These are phyloP conservation scores for Rauvolfia tetraphylla DNA, from an alignment of 257 asterid genomes.

Conservation along the genomic window DNA sequence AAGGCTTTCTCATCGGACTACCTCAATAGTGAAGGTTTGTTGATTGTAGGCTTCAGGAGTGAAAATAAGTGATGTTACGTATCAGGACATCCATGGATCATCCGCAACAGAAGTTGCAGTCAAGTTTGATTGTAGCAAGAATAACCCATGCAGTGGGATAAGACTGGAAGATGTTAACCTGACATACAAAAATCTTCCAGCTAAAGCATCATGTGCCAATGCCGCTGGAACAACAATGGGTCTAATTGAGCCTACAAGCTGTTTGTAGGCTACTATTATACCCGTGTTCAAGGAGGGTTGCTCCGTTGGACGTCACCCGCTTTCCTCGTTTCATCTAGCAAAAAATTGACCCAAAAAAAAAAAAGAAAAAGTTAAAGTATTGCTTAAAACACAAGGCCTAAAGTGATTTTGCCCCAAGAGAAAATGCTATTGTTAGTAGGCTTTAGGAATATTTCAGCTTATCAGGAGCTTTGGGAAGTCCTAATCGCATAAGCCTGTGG, in stretches of 20 bases:
- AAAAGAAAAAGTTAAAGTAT: no score
- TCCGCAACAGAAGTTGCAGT: constrained; percentile 60
- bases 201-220: constrained; percentile 41
- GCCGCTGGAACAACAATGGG: constrained; percentile 48
- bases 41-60: constrained; percentile 49
- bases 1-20: no score
- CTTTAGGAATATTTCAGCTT: not conserved
- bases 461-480: not conserved
- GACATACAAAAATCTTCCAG: constrained; percentile 23
- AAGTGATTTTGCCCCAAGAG: not conserved
- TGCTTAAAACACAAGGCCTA: not conserved
- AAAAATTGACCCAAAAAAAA: no score
- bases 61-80: constrained; percentile 44
- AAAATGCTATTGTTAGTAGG: not conserved
- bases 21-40: no score
- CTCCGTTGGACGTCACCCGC: no score
- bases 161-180: constrained; percentile 39
- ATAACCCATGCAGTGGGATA: constrained; percentile 46
- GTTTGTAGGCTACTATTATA: constrained; percentile 26
- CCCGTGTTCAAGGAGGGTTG: not conserved
- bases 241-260: constrained; percentile 37
- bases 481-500: constrained; percentile 18
- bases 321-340: not conserved
- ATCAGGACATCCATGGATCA: constrained; percentile 50
- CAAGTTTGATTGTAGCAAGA: constrained; percentile 58